Evolutionary conservation across 352 stramenopile species (phyloP), one percentile per base, ranked within the genome.

Genomic region (Phytophthora chlamydospora): DNA sequence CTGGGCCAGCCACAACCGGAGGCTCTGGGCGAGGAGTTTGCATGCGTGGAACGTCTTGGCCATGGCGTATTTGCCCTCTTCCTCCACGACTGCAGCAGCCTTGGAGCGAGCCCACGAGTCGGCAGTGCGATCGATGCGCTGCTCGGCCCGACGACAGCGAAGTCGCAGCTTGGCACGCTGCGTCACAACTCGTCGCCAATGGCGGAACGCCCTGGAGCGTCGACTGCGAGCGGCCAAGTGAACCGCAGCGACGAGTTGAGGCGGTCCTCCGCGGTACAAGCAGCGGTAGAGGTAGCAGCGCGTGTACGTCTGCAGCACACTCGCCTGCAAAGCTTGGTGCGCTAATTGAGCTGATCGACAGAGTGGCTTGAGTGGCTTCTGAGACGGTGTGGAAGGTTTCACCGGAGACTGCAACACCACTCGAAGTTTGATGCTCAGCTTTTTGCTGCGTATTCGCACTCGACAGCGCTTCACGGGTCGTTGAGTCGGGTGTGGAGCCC

Each of bases 51-150:
- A 88, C 24, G 63, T 61, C 48, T 88, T 85, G 3, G 71, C 75
- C 32, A 76, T 53, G 1, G 59, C 75, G 53, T 75, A 88, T 49
- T 85, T 85, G 14, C 75, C 75, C 35, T 85, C 75, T 6, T 17
- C 53, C 14, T 68, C 42, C 0, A 78, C 49, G 19, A 85, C n/a
- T 32, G 38, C 16, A 10, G 41, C 9, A 4, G 72, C 68, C 41
- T 35, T 44, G 4, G 17, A 17, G 31, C 13, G 36, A 62, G 50
- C 39, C 36, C 47, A 62, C 8, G 51, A 58, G 7, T 1, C 12
- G 16, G 27, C 39, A 51, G 12, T 39, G 14, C 32, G 33, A 27
- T 47, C 17, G 14, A 71, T 61, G 3, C 51, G 56, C 3, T 58
- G 34, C 33, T 67, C 46, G 40, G 44, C 43, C 54, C 52, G 50